Evolutionary conservation across 2,329 filamentous ascomycete species (phyloP), one percentile per base, ranked within the genome.

Genomic region (Fusarium decemcellulare): DNA sequence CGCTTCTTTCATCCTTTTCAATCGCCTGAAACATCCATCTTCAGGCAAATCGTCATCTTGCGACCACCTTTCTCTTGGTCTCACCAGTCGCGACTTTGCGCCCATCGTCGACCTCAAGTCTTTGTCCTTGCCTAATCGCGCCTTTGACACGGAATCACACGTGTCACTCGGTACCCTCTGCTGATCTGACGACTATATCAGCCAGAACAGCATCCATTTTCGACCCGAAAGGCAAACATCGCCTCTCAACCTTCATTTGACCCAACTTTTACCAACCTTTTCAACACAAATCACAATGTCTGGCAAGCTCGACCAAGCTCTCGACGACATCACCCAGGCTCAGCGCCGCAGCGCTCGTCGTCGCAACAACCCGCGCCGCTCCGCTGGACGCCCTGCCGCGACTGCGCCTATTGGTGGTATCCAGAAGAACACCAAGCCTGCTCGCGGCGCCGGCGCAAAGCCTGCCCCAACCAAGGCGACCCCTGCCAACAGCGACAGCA

Each of bases 271-370:
- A 55, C 55, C 65, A 63, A 61, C 46, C 54, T 65, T 46, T 42
- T 55, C 56, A 46, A 66, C 48, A 56, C 60, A 67, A 54, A 68
- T 77, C 82, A 92, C 76, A 74, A 97, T 97, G 94, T 93, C 94
- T 86, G 92, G 90, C 86, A 98, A 98, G 86, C 92, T 99, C 79
- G 94, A 98, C 82, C 92, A 97, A 86, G 95, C 94, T 85, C 93
- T 99, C 74, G 96, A 98, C 82, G 94, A 98, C 85, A 98, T 99
- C 83, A 91, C 97, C 86, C 93, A 92, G 81, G 92, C 90, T 78
- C 90, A 88, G 81, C 88, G 87, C 75, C 84, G 84, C 76, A 87
- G 82, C 83, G 88, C 83, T 80, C 85, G 80, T 78, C 85, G 82
- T 81, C 87, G 87, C 71, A 82, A 82, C 72, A 80, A 80, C 63